Base-by-base conservation (phyloP, 129 eudicot species). In the Chrysanthemum lavandulifolium region DNA sequence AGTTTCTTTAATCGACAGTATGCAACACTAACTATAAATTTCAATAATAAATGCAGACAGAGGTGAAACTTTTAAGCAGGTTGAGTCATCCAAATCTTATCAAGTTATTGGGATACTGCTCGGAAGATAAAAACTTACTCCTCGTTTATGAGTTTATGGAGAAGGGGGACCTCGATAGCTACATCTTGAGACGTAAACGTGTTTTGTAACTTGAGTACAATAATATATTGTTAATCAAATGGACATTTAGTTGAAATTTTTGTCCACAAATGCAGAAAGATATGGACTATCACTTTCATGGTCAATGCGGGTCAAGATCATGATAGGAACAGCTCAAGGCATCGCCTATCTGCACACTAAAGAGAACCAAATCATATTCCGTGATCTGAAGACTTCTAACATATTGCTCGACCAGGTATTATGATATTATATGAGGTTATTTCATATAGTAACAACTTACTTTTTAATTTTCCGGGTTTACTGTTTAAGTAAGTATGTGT, bases 81-180 rank as follows among this genome's bases (percentile, higher is more conserved):
- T 91, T 87, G 13, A 74, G 79, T 23, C 97, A 91, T 40, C 97
- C 97, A 1, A 90, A 90, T 79, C 86, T 90, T 5, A 94, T 87
- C 1, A 90, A 74, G 74, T 62, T 90, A 0, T 50, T 90, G 60
- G 97, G 97, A n/a, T 90, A 90, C 33, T 90, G 94, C 50, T 87
- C 87, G 83, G 91, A 90, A 64, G 94, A 90, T 3, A 78, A 71
- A 40, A 82, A 83, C 57, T 81, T 87, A 29, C 87, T 90, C 15
- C 87, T 90, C 4, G 91, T 90, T 23, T 90, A 90, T 61, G 97
- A 90, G 29, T 83, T 83, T 69, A 77, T 90, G 94, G 84, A 81
- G 21, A 85, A 80, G 36, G 97, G 97, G 43, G 87, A 91, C 75
- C 63, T 91, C 8, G 97, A 91, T 57, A 85, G 67, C 29, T 91